Evolutionary conservation across 495 filamentous ascomycete species (phyloP).

Genomic region (Hypoxylon cercidicola): DNA sequence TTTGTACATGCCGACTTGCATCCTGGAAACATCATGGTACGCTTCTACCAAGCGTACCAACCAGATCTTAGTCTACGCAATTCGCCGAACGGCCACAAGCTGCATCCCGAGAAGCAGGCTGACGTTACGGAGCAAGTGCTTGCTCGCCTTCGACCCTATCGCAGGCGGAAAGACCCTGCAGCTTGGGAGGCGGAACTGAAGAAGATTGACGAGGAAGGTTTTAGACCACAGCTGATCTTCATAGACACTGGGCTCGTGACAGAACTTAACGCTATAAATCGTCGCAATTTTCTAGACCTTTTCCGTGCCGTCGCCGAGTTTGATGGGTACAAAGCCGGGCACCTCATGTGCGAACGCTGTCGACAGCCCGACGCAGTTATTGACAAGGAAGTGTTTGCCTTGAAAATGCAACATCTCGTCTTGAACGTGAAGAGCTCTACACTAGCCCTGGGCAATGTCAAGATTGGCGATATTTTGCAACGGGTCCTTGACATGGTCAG

Average conservation of each 20-base stretch:
- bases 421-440: conserved; percentile 88
- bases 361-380: conserved; percentile 90
- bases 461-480: conserved; percentile 93
- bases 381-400: conserved; percentile 86
- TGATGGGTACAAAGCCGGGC: conserved; percentile 93
- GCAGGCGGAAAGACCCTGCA: conserved; percentile 61
- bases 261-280: conserved; percentile 86
- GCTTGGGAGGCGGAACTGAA: conserved; percentile 78
- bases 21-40: conserved; percentile 99
- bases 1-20: conserved; percentile 99
- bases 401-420: conserved; percentile 97
- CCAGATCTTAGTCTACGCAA: conserved; percentile 66
- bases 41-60: conserved; percentile 88
- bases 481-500: conserved; percentile 94
- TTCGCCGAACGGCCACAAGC: conserved; percentile 50
- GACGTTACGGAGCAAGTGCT: conserved; percentile 93
- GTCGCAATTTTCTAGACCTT: conserved; percentile 92
- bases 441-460: conserved; percentile 92
- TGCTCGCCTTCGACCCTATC: conserved; percentile 77
- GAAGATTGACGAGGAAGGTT: conserved; percentile 88
- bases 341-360: conserved; percentile 95
- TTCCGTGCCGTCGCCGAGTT: conserved; percentile 98
- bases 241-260: conserved; percentile 98
- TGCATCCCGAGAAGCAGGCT: conserved; percentile 61
- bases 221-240: conserved; percentile 93